These are phyloP conservation scores for Mortierella sp. DNA, from an alignment of 371 early-diverging fungal genomes.

Conservation along the genomic window DNA sequence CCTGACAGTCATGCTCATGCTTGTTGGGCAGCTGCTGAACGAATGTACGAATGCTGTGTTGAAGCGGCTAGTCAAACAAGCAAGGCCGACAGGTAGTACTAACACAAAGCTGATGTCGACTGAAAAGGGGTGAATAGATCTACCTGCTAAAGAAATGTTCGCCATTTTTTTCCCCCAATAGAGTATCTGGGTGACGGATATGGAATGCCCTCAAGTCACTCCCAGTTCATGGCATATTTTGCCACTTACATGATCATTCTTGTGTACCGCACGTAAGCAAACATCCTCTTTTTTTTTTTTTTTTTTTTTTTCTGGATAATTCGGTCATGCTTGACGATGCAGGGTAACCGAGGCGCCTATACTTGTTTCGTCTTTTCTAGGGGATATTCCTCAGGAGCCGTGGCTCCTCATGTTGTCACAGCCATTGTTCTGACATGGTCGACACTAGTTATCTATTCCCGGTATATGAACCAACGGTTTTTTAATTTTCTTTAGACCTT, in stretches of 20 bases:
- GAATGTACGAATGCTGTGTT: slow-evolving; percentile 81
- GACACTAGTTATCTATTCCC: slow-evolving; percentile 51
- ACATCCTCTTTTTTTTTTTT: neutral
- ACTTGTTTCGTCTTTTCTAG: slow-evolving; percentile 12
- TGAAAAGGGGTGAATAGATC: no score
- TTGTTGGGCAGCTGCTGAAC: slow-evolving; percentile 84
- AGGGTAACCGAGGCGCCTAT: neutral
- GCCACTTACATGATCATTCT: slow-evolving; percentile 74
- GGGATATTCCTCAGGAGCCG: slow-evolving; percentile 13
- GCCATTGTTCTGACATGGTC: slow-evolving; percentile 26
- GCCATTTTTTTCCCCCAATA: slow-evolving; percentile 24
- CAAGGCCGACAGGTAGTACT: slow-evolving; percentile 78
- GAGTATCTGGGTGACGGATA: slow-evolving; percentile 87
- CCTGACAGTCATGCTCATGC: slow-evolving; percentile 74
- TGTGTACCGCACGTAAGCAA: slow-evolving; percentile 60
- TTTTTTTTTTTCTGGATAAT: neutral
- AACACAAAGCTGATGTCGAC: neutral
- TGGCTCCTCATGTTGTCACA: slow-evolving; percentile 26
- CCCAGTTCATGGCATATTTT: slow-evolving; percentile 93
- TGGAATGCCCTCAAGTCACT: slow-evolving; percentile 96
- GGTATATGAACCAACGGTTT: slow-evolving; percentile 20
- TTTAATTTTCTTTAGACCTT: no score
- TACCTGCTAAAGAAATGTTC: neutral
- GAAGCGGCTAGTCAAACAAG: slow-evolving; percentile 75
- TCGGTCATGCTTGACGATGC: neutral